Evolutionary conservation across 768 basidiomycete species (phyloP).

Genomic region (Xerocomus spinulosus): DNA sequence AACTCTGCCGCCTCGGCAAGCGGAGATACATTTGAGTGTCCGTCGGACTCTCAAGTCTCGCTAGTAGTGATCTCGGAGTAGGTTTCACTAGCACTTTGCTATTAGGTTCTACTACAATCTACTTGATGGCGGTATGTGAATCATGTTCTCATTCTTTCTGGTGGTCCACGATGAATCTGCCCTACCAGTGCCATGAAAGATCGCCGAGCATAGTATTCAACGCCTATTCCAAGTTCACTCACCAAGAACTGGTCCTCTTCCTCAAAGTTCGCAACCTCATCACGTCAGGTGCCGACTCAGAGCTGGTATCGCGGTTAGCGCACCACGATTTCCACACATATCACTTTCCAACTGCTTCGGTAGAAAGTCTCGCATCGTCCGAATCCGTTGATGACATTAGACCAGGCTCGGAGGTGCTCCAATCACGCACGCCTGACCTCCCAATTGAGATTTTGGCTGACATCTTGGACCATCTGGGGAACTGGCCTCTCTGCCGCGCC

Average conservation of each 20-base stretch:
- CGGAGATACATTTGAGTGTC: no score
- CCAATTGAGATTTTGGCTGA: constrained; percentile 74
- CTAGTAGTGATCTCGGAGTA: no score
- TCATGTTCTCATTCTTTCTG: no score
- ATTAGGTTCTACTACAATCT: no score
- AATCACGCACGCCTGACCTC: constrained; percentile 50
- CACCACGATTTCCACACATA: constrained; percentile 75
- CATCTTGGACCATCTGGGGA: constrained; percentile 72
- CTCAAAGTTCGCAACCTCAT: constrained; percentile 70
- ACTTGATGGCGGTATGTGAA: no score
- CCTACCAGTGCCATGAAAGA: constrained; percentile 29
- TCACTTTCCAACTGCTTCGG: constrained; percentile 41
- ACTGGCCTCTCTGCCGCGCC: constrained; percentile 81
- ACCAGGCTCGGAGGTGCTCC: constrained; percentile 27
- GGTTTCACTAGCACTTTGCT: no score
- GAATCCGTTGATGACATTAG: constrained; percentile 17
- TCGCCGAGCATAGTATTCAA: constrained; percentile 47
- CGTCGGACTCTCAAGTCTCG: no score
- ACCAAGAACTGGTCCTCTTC: constrained; percentile 69
- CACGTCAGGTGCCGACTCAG: constrained; percentile 53
- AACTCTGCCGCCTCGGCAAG: no score
- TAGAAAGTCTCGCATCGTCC: constrained; percentile 27
- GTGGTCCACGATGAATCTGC: no score
- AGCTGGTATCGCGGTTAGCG: constrained; percentile 67
- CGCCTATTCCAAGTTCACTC: constrained; percentile 66